Evolutionary conservation across 1,284 basidiomycete genomes (phyloP).

Genomic region (Melampsora americana): DNA sequence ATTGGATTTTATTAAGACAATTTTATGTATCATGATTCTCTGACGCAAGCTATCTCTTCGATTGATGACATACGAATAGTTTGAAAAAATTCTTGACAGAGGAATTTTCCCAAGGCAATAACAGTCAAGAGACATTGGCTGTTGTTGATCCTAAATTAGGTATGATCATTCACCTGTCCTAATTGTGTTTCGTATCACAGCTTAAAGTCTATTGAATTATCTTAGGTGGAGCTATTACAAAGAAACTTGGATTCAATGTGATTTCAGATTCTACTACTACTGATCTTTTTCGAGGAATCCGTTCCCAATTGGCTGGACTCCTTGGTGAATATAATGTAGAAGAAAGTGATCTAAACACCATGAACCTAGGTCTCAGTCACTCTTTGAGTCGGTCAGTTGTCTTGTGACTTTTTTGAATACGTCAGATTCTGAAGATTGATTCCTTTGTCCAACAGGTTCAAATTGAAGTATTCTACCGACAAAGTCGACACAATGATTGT

Average conservation of each 20-base stretch:
- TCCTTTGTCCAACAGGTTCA: constrained; percentile 65
- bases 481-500: constrained; percentile 99
- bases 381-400: constrained; percentile 74
- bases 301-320: constrained; percentile 78
- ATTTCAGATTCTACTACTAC: constrained; percentile 64
- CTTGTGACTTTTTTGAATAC: background rate
- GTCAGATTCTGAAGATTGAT: background rate
- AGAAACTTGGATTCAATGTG: constrained; percentile 90
- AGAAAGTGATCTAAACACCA: constrained; percentile 89
- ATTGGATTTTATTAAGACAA: background rate
- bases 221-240: constrained; percentile 76
- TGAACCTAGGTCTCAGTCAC: constrained; percentile 95
- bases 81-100: constrained; percentile 40
- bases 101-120: constrained; percentile 38
- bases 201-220: constrained; percentile 8
- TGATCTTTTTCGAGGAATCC: constrained; percentile 94
- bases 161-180: background rate
- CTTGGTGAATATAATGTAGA: constrained; percentile 58
- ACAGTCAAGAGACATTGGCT: constrained; percentile 33
- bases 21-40: too few species aligned
- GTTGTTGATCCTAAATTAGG: constrained; percentile 40
- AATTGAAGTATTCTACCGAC: constrained; percentile 98
- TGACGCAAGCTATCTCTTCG: background rate
- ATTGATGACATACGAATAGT: background rate
- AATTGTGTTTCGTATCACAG: background rate